Evolutionary conservation across 306 rosid species (phyloP), one percentile per base, ranked within the genome.

Genomic region (Carpinus fangiana): DNA sequence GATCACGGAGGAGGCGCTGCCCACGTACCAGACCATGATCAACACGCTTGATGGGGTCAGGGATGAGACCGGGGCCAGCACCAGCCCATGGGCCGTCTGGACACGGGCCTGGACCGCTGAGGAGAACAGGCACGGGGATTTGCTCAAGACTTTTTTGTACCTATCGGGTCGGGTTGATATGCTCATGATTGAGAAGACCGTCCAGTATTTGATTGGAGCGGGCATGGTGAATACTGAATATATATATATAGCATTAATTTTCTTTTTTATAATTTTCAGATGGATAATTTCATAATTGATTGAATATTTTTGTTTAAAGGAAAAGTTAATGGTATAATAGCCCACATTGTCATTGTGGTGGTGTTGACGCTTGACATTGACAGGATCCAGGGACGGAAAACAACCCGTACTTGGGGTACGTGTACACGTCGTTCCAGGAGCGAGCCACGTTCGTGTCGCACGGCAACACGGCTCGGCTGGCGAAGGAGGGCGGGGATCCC

Each of bases 141-240:
- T 93, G 86, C 93, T 93, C 21, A 79, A 87, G 18, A 84, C 87
- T 3, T 91, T 85, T 75, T 74, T 90, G 57, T 93, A 93, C 60
- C 78, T 93, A 12, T 83, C 98, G 20, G 98, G 98, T 74, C 90
- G 93, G 73, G 97, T 93, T 8, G 97, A 93, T 64, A 91, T 93
- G 96, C 51, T 8, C n/a, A 91, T 71, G 96, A 43, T 91, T 26
- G 98, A 91, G 76, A 88, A 73, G 67, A 91, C 98, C 0, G 82
- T 90, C 0, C 98, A 93, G 64, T 76, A 91, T 36, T 85, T 93
- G 38, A 91, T 91, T 69, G 86, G 87, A 21, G 86, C 89, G 52
- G 98, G 98, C 76, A 88, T 90, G 90, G 98, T 91, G n/a, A 84
- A 83, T 43, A 23, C 26, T 23, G 26, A 23, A 23, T 23, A 23